phyloP scores from a whole-genome alignment of 108 stramenopile genomes.

The Cafeteria roenbergensis region DNA sequence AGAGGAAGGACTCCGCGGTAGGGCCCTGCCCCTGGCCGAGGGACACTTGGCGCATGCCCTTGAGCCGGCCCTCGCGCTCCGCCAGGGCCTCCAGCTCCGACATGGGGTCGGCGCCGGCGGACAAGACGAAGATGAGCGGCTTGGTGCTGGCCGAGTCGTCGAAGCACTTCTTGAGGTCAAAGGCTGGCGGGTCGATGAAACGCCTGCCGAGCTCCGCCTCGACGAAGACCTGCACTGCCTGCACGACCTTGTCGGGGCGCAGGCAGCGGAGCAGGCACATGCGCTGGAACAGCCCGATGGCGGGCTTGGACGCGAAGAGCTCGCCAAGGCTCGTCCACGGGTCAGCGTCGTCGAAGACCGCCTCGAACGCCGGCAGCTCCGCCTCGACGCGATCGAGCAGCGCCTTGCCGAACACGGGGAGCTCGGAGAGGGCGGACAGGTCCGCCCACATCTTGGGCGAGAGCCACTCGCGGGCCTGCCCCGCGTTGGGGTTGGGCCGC shows the following conservation, averaged over 20 bases:
- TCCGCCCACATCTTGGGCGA: constrained; percentile 40
- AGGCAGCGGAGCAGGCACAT: constrained; percentile 36
- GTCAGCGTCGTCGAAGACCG: constrained; percentile 19
- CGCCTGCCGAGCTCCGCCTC: constrained; percentile 32
- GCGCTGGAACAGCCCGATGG: constrained; percentile 27
- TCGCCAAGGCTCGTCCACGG: constrained; percentile 24
- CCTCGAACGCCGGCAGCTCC: constrained; percentile 28
- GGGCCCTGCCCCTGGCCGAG: constrained; percentile 50
- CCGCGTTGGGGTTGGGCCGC: constrained; percentile 29
- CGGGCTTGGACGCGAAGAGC: constrained; percentile 13
- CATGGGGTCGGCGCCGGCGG: constrained; percentile 51
- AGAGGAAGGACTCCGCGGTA: constrained; percentile 23
- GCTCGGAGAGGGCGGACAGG: constrained; percentile 26
- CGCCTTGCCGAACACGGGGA: constrained; percentile 6
- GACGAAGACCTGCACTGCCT: constrained; percentile 35
- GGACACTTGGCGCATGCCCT: constrained; percentile 29
- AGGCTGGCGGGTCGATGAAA: constrained; percentile 47
- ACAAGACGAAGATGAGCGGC: constrained; percentile 48
- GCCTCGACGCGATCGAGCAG: constrained; percentile 15
- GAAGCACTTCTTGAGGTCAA: constrained; percentile 38
- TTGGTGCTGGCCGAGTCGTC: constrained; percentile 35
- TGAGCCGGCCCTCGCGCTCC: constrained; percentile 34
- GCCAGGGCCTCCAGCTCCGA: constrained; percentile 42
- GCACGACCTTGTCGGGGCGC: constrained; percentile 40
- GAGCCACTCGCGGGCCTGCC: constrained; percentile 27